Percentiles rank a stretch among this genome's conserved stretches.
These are phyloP conservation scores for Dacryopinax primogenitus DNA, from an alignment of 768 basidiomycete genomes.

Conservation along the genomic window DNA sequence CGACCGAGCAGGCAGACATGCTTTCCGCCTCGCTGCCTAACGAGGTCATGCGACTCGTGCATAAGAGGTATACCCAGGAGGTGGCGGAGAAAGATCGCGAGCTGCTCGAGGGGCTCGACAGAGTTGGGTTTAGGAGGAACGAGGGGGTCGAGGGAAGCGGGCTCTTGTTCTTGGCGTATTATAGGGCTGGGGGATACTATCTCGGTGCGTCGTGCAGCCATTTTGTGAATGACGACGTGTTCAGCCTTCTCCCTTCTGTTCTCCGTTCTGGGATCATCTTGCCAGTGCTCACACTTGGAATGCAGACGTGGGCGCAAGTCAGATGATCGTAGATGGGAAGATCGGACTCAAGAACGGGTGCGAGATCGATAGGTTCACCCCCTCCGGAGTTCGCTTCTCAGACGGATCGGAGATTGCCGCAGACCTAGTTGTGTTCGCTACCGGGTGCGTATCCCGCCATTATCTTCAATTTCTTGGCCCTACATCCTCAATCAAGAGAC, in stretches of 20 bases:
- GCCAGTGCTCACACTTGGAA: too few relatives aligned
- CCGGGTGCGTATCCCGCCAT: slow-evolving; percentile 32
- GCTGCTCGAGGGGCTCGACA: slow-evolving; percentile 43
- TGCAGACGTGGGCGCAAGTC: slow-evolving; percentile 45
- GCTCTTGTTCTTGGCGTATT: slow-evolving; percentile 36
- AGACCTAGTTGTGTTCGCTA: slow-evolving; percentile 48
- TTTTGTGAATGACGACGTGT: too few relatives aligned
- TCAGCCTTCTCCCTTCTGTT: background rate
- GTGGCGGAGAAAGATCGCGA: slow-evolving; percentile 47
- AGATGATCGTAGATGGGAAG: slow-evolving; percentile 51
- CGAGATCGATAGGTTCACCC: slow-evolving; percentile 36
- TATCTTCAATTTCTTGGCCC: background rate
- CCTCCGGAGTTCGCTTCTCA: slow-evolving; percentile 36
- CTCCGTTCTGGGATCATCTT: background rate
- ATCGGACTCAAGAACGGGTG: slow-evolving; percentile 57
- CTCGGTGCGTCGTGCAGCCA: slow-evolving; percentile 39
- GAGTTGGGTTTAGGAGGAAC: slow-evolving; percentile 45
- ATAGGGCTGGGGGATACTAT: slow-evolving; percentile 52
- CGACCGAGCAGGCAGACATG: slow-evolving; percentile 40
- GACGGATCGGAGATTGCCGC: slow-evolving; percentile 37
- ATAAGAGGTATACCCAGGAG: slow-evolving; percentile 29
- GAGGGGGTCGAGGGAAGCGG: slow-evolving; percentile 44
- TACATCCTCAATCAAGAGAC: background rate
- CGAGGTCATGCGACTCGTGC: slow-evolving; percentile 26
- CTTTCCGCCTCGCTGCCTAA: slow-evolving; percentile 39